phyloP scores from a whole-genome alignment of 2,329 filamentous ascomycete genomes.

The Colletotrichum sp. region DNA sequence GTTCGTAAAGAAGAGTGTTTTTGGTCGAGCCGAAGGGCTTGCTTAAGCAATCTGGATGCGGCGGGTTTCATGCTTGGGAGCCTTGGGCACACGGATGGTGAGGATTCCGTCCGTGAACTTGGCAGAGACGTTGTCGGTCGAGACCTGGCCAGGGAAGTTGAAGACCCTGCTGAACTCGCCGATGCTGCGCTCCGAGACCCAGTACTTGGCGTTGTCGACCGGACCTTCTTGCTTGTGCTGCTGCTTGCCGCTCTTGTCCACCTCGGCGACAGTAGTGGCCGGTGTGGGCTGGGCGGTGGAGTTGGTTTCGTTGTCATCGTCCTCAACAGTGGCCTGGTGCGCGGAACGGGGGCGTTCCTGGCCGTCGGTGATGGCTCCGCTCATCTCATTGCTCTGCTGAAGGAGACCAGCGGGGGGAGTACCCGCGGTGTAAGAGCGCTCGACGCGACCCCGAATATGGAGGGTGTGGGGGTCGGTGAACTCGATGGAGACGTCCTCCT shows the following conservation, averaged over 20 bases:
- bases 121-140: slow-evolving; percentile 66
- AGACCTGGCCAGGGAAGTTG: slow-evolving; percentile 69
- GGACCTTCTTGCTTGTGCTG: slow-evolving; percentile 31
- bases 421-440: slow-evolving; percentile 66
- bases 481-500: slow-evolving; percentile 77
- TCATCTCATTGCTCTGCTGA: slow-evolving; percentile 41
- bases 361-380: slow-evolving; percentile 46
- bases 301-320: slow-evolving; percentile 47
- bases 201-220: slow-evolving; percentile 64
- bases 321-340: slow-evolving; percentile 70
- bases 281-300: slow-evolving; percentile 27
- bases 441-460: slow-evolving; percentile 71
- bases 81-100: slow-evolving; percentile 69
- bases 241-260: slow-evolving; percentile 32
- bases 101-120: slow-evolving; percentile 70
- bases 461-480: slow-evolving; percentile 80
- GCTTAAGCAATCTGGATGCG: slow-evolving; percentile 60
- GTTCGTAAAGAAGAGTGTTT: background rate
- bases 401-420: slow-evolving; percentile 54
- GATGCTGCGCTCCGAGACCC: slow-evolving; percentile 70
- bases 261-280: slow-evolving; percentile 34
- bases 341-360: slow-evolving; percentile 29
- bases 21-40: background rate
- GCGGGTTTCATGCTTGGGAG: slow-evolving; percentile 60
- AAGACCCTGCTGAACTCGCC: slow-evolving; percentile 74